Evolutionary conservation across 768 basidiomycete genomes (phyloP), one percentile per base, ranked within the genome.

Genomic region (Boletus rubropictus): DNA sequence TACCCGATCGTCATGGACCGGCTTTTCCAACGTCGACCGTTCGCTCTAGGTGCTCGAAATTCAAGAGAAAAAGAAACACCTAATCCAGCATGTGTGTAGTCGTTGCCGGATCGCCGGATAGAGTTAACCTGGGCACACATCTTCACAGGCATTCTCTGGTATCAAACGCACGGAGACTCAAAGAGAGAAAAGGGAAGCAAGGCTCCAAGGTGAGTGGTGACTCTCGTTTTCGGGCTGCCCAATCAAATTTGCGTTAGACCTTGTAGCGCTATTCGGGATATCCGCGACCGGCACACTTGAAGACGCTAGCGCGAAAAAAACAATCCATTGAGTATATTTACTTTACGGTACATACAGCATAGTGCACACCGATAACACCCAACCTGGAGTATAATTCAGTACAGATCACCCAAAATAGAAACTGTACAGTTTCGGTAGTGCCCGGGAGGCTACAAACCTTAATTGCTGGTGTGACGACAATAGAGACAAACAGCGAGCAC

Each of bases 31-130:
- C 8, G 25, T 21, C n/a, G 33, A 46, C 17, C 25, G 2, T 29
- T 35, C n/a, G 8, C 35, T 48, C 29, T 59, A 78, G 80, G 81
- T 86, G 35, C 73, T 94, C 36, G 89, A 88, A 21, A 94, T 93
- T 50, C 91, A 94, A 62, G 86, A 88, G 49, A 77, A 77, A 59
- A 93, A 93, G 70, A 91, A 90, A 68, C 70, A 68, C 27, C 64
- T 94, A 34, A 81, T 94, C 46, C 74, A 86, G 58, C 80, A 90
- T 69, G 89, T 86, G 53, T 12, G 64, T 57, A 14, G 18, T 31
- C 31, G 4, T 18, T 5, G 15, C 15, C 27, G 8, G 18, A 37
- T 27, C 18, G 11, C 34, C 11, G 21, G 17, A 32, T 3, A 15
- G 58, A 33, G 34, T 8, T 37, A 31, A 43, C 34, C 35, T 20